These are phyloP conservation scores for Aspergillus incahuasiensis DNA, from an alignment of 495 filamentous ascomycete species.

Conservation along the genomic window DNA sequence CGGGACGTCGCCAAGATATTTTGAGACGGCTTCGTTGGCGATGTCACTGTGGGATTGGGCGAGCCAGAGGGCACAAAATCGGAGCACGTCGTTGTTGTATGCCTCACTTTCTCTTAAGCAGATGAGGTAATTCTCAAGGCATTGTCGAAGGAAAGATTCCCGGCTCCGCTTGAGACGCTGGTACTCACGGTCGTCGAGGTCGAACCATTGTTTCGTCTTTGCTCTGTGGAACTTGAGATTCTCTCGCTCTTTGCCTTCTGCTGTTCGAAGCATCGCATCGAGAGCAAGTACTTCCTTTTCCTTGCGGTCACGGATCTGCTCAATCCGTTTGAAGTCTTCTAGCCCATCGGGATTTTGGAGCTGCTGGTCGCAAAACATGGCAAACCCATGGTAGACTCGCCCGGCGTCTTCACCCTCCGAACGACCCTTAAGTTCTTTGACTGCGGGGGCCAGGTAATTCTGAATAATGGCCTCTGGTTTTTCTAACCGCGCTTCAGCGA, in stretches of 20 bases:
- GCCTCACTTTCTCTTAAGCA: slow-evolving; percentile 77
- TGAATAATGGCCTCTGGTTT: slow-evolving; percentile 86
- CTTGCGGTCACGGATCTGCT: slow-evolving; percentile 76
- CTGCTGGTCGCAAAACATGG: slow-evolving; percentile 90
- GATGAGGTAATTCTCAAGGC: slow-evolving; percentile 92
- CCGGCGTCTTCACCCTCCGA: slow-evolving; percentile 70
- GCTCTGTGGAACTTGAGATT: slow-evolving; percentile 38
- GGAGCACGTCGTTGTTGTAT: slow-evolving; percentile 82
- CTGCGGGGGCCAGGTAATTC: slow-evolving; percentile 74
- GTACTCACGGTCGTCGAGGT: slow-evolving; percentile 82
- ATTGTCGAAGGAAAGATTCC: slow-evolving; percentile 75
- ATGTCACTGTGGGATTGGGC: slow-evolving; percentile 67
- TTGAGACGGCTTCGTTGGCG: slow-evolving; percentile 71
- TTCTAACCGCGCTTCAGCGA: slow-evolving; percentile 88
- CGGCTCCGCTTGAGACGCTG: slow-evolving; percentile 68
- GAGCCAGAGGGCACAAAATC: slow-evolving; percentile 95
- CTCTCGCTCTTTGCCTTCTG: slow-evolving; percentile 49
- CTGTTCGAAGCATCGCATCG: slow-evolving; percentile 48
- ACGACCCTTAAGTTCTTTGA: slow-evolving; percentile 71
- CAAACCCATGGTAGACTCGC: slow-evolving; percentile 89
- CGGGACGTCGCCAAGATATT: slow-evolving; percentile 65
- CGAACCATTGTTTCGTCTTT: slow-evolving; percentile 83
- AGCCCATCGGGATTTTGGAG: slow-evolving; percentile 75
- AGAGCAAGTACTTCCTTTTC: slow-evolving; percentile 69
- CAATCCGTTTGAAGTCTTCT: slow-evolving; percentile 78